Evolutionary conservation across 257 asterid genomes (phyloP), one percentile per base, ranked within the genome.

Genomic region (Mentha longifolia): DNA sequence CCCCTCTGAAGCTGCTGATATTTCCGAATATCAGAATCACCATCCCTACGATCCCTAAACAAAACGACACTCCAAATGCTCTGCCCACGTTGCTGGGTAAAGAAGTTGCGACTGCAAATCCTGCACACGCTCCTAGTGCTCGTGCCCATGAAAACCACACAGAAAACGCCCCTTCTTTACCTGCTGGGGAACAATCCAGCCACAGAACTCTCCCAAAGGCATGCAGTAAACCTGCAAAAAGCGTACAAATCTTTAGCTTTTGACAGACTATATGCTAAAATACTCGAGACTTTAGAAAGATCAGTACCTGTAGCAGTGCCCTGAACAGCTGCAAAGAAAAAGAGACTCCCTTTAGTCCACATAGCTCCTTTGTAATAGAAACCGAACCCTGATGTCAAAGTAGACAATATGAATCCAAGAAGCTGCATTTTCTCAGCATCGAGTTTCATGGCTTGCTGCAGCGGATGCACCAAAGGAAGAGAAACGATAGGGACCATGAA

Each of bases 391-490:
- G 97, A 84, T 9, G 94, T 85, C 17, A 88, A 6, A 19, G 83
- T 76, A 11, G 97, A 81, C 9, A 92, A 73, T 35, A 88, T 57
- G 75, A 92, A 82, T 1, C 97, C 98, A 7, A 92, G 80, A 71
- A 92, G 91, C 79, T 92, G 98, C 96, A 92, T 87, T 87, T 92
- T 92, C 78, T 88, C 91, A 0, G 96, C 96, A 59, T 90, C 97
- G 0, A 86, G 81, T 46, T 78, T 87, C 76, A 87, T 81, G 17
- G 81, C 12, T 55, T 78, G 86, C 85, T 88, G 96, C 69, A 90
- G 55, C 3, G 89, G 95, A 71, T 86, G 98, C 0, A 80, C 79
- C 5, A 83, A 16, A 0, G 97, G 98, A 73, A 92, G 96, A 61
- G 96, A 83, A 3, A 90, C 15, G 56, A 92, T 72, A 76, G 98